Percentiles rank a stretch among this genome's conserved stretches.
Conservation (phyloP, 2,329 filamentous ascomycete species). For the Diaporthe sp. region DNA sequence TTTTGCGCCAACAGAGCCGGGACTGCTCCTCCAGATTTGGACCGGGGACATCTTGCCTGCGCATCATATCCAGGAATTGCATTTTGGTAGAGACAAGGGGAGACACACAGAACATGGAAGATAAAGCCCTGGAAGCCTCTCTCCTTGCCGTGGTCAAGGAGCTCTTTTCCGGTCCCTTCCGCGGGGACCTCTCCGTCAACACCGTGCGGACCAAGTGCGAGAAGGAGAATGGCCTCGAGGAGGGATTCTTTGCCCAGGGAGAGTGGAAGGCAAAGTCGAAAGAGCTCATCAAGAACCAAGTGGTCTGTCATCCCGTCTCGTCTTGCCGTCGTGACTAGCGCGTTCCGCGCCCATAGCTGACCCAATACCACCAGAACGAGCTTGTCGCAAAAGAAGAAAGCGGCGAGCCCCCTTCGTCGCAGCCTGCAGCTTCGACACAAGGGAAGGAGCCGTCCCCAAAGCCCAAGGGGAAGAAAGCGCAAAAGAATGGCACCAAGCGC, state of each 20-base stretch:
- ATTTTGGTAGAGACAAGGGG: neutral
- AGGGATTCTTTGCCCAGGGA: conserved; percentile 62
- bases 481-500: conserved; percentile 51
- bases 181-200: conserved; percentile 68
- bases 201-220: conserved; percentile 67
- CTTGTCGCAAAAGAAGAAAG: conserved; percentile 25
- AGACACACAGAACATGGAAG: conserved; percentile 11
- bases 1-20: neutral
- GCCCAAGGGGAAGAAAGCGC: conserved; percentile 43
- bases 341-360: neutral
- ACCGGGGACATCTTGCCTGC: neutral
- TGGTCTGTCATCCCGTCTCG: conserved; percentile 58
- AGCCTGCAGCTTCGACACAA: conserved; percentile 15
- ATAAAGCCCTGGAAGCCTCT: conserved; percentile 57
- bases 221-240: conserved; percentile 60
- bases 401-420: conserved; percentile 26
- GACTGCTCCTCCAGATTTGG: neutral
- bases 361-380: conserved; percentile 34
- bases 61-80: neutral
- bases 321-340: neutral
- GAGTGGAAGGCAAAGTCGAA: conserved; percentile 74
- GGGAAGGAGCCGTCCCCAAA: conserved; percentile 41
- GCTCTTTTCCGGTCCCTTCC: conserved; percentile 58
- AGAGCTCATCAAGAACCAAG: conserved; percentile 64
- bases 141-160: conserved; percentile 62